phyloP scores from a whole-genome alignment of 179 eudicot species.

The Beta corolliflora region DNA sequence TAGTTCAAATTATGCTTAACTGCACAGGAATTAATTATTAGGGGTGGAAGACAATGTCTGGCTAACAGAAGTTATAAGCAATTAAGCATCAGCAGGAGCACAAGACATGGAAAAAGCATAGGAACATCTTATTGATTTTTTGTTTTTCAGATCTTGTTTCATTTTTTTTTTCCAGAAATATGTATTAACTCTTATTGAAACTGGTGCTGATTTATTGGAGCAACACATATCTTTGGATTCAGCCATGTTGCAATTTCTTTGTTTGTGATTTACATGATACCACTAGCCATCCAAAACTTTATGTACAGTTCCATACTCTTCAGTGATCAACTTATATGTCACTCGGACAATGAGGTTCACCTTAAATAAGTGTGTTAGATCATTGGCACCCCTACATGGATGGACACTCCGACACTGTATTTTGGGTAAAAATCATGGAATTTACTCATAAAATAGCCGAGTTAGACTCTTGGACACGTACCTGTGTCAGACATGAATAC shows the following conservation, averaged over 20 bases:
- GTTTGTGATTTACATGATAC: constrained; percentile 2
- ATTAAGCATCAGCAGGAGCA: background rate
- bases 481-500: no score
- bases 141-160: no score
- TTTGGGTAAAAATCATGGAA: no score
- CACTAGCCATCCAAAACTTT: background rate
- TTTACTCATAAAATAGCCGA: no score
- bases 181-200: background rate
- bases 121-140: background rate
- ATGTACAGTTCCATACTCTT: background rate
- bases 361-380: no score
- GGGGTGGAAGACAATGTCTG: background rate
- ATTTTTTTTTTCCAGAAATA: background rate
- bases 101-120: background rate
- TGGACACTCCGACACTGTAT: no score
- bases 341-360: no score
- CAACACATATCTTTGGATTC: background rate
- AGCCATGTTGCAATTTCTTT: background rate
- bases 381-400: no score
- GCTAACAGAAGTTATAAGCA: background rate
- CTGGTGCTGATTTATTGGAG: background rate
- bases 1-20: background rate
- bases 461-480: no score
- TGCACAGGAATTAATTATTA: background rate
- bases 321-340: constrained; percentile 17